Conservation (phyloP, 805 yeast species). For the Yamadazyma phyllophila region DNA sequence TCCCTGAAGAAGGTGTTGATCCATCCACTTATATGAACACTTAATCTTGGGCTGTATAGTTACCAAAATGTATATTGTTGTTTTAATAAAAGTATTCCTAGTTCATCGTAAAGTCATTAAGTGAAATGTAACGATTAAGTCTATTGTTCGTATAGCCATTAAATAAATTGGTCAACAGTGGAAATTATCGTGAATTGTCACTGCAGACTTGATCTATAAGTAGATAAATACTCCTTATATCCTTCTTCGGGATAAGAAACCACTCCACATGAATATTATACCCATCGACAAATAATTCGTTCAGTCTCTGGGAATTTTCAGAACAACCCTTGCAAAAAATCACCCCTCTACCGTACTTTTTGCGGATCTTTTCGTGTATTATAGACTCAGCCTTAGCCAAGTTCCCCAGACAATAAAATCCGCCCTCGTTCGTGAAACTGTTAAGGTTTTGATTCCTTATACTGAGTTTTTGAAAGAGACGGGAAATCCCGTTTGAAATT, state of each 20-base stretch:
- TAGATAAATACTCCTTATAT: slow-evolving; percentile 29
- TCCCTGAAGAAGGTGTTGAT: slow-evolving; percentile 98
- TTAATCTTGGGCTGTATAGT: slow-evolving; percentile 29
- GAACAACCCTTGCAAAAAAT: slow-evolving; percentile 49
- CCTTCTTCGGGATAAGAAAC: slow-evolving; percentile 51
- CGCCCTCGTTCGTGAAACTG: slow-evolving; percentile 33
- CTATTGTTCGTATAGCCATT: too few species aligned
- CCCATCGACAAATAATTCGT: slow-evolving; percentile 5
- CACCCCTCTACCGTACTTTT: slow-evolving; percentile 46
- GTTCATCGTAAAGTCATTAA: too few species aligned
- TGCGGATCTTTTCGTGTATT: slow-evolving; percentile 40
- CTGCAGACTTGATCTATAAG: slow-evolving; percentile 25
- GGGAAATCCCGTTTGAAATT: background rate
- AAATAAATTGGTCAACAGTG: too few species aligned
- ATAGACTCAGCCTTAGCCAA: slow-evolving; percentile 38
- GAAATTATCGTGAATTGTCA: background rate
- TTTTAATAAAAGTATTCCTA: slow-evolving; percentile 2
- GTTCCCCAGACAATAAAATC: slow-evolving; percentile 32
- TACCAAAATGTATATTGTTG: slow-evolving; percentile 3
- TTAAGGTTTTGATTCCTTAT: slow-evolving; percentile 6
- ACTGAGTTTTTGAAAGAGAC: slow-evolving; percentile 6
- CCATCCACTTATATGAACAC: slow-evolving; percentile 98
- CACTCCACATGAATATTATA: slow-evolving; percentile 51
- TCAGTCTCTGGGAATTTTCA: background rate
- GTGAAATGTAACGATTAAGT: too few species aligned